Percentiles rank a stretch among this genome's conserved stretches.
Conservation (phyloP, 1,284 basidiomycete genomes). For the Moesziomyces sp. region DNA sequence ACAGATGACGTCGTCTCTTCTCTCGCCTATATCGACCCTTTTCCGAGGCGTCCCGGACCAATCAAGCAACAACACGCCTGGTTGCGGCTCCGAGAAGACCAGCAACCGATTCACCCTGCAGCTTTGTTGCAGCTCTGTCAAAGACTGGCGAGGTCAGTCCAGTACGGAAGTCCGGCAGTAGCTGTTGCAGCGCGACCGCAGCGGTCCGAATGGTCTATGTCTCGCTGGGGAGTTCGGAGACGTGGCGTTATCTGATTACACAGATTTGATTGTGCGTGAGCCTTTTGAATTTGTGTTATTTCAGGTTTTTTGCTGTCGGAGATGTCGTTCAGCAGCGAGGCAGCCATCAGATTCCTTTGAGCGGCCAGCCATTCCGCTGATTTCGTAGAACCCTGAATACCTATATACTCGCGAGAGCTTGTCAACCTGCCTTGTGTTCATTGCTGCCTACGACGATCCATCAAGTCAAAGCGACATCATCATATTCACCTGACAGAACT, state of each 20-base stretch:
- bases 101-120: neutral
- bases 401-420: neutral
- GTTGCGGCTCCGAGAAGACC: neutral
- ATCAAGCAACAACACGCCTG: neutral
- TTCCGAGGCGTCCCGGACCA: slow-evolving; percentile 14
- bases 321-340: neutral
- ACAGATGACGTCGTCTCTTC: no score
- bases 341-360: neutral
- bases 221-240: neutral
- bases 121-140: no score
- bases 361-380: neutral
- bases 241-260: slow-evolving; percentile 4
- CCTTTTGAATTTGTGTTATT: neutral
- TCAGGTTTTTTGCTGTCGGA: neutral
- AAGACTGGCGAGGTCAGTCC: neutral
- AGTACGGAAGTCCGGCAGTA: neutral
- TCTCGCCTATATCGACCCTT: neutral
- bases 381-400: neutral
- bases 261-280: neutral
- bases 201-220: neutral
- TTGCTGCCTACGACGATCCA: neutral
- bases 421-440: neutral
- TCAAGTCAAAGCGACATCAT: neutral
- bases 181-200: neutral
- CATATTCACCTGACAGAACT: neutral